Evolutionary conservation across 169 alveolate species (phyloP), one percentile per base, ranked within the genome.

Genomic region (Eimeria zaria): DNA sequence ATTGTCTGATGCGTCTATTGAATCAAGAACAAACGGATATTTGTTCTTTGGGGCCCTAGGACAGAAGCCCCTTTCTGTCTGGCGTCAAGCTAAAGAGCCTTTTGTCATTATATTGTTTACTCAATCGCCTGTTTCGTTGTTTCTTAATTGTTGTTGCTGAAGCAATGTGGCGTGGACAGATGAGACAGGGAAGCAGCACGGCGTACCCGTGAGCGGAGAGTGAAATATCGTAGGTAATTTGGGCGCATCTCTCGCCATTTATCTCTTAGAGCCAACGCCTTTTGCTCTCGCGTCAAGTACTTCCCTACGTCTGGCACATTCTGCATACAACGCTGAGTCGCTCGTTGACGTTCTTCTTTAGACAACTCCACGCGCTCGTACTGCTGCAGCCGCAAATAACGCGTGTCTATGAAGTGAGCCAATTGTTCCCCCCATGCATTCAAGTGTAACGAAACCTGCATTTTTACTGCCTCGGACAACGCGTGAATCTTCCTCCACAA

Each of bases 381-480:
- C 60, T 85, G 92, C 80, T 85, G 81, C n/a, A 85, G 80, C 7
- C 92, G 92, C 80, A 85, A 60, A 30, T 85, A 85, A 36, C 78
- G 60, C 30, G 92, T 85, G 78, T 85, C 92, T 58, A 58, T 85
- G 92, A 46, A 85, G 60, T 58, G 48, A 18, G 92, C 92, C 92
- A 85, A 41, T 62, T 85, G 80, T 60, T 85, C 81, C 92, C 92
- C 78, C 92, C 92, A 85, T 1, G 92, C 80, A 48, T 85, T 85
- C 78, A 85, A 36, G 39, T 85, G 92, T 39, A 85, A 14, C 33
- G 92, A 85, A 27, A 85, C 92, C 80, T 41, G 55, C 55, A 20
- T 60, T 80, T 60, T 85, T 20, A 85, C 92, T 14, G 92, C 74
- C 39, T 58, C 78, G 16, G 92, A 85, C 80, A 58, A 60, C 46